Conservation (phyloP, 805 yeast genomes). For the Saturnispora silvae region DNA sequence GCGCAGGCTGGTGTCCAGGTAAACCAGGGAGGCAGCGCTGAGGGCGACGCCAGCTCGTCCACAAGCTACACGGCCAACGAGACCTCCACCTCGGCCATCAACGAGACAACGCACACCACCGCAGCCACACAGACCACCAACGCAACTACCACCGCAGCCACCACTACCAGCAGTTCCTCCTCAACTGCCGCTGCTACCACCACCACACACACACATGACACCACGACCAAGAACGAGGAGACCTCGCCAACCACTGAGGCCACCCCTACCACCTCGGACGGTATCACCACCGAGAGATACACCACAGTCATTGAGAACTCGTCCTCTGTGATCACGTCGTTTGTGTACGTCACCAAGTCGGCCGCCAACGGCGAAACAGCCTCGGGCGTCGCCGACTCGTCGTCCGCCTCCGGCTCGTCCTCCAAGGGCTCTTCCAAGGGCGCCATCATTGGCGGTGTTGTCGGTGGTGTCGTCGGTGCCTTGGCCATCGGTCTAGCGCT, state of each 20-base stretch:
- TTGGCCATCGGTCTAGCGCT: conserved; percentile 17
- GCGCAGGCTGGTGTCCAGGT: conserved; percentile 24
- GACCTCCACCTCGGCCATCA: background rate
- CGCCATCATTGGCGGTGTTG: conserved; percentile 29
- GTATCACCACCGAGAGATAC: conserved; percentile 10
- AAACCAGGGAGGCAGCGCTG: background rate
- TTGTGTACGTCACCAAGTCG: conserved; percentile 22
- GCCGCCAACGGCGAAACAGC: too few species aligned
- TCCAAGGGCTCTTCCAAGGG: conserved; percentile 24
- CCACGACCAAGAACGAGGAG: conserved; percentile 7
- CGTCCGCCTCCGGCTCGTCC: background rate
- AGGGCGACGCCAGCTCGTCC: conserved; percentile 11
- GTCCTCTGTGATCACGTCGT: conserved; percentile 20
- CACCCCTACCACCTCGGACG: conserved; percentile 1
- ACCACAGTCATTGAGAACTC: conserved; percentile 14
- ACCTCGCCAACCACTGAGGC: conserved; percentile 9
- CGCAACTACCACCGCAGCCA: background rate
- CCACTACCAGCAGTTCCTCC: background rate
- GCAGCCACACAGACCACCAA: conserved; percentile 3
- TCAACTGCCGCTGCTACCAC: conserved; percentile 3
- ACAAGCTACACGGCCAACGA: background rate
- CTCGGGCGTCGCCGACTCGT: conserved; percentile 12
- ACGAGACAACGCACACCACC: conserved; percentile 2
- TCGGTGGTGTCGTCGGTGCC: conserved; percentile 28
- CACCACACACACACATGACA: background rate